A percentile compares a stretch with the other conserved stretches of the same genome.
phyloP scores from a whole-genome alignment of 345 rosid genomes.

The Ricinus communis region DNA sequence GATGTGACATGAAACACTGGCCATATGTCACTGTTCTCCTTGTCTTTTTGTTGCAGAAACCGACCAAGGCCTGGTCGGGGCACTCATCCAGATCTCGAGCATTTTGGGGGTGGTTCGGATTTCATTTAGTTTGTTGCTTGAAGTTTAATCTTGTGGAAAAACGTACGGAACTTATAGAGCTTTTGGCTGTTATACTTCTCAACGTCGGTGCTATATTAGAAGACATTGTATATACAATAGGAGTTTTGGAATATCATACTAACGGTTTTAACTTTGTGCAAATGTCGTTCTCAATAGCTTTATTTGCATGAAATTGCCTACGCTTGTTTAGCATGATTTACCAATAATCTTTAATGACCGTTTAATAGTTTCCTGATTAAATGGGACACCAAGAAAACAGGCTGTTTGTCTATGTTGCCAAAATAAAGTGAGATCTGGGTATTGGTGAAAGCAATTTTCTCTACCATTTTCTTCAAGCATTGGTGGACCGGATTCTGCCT shows the following conservation, averaged over 20 bases:
- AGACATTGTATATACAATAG: background rate
- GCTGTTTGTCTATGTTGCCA: too few relatives aligned
- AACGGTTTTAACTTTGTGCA: background rate
- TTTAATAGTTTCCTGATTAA: too few relatives aligned
- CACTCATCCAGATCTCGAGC: slow-evolving; percentile 77
- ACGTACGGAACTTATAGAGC: background rate
- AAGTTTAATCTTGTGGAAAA: background rate
- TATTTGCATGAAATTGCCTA: background rate
- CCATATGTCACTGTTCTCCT: slow-evolving; percentile 16
- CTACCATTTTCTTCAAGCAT: too few relatives aligned
- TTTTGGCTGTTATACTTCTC: too few relatives aligned
- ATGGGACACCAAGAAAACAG: too few relatives aligned
- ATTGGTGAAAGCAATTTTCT: too few relatives aligned
- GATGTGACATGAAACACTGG: background rate
- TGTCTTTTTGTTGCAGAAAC: slow-evolving; percentile 38
- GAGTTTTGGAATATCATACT: background rate
- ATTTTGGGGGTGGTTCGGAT: slow-evolving; percentile 52
- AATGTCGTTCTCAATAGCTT: background rate
- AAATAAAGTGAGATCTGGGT: too few relatives aligned
- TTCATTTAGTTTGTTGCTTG: slow-evolving; percentile 36
- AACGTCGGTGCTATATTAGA: background rate
- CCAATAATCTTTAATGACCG: too few relatives aligned
- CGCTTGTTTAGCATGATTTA: background rate
- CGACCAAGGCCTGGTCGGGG: slow-evolving; percentile 49
- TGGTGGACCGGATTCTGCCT: too few relatives aligned